Evolutionary conservation across 2,329 filamentous ascomycete genomes (phyloP).

Genomic region (Claviceps lovelessii): DNA sequence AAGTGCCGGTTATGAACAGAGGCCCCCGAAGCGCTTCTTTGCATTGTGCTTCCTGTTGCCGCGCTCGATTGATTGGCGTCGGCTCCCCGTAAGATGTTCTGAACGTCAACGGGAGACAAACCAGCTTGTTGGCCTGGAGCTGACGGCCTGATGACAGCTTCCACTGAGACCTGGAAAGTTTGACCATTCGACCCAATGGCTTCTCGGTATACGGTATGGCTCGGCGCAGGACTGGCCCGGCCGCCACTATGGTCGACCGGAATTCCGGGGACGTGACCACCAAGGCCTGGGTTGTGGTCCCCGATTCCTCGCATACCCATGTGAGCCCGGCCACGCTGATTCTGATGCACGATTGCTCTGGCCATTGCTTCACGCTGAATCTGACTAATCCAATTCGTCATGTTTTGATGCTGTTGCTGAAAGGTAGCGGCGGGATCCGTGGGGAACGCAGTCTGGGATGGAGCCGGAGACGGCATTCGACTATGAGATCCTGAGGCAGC

Average conservation of each 20-base stretch:
- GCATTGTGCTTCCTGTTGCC: conserved; percentile 36
- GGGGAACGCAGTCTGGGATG: conserved; percentile 7
- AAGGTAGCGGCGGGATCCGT: conserved; percentile 18
- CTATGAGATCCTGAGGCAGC: conserved; percentile 15
- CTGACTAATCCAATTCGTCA: conserved; percentile 31
- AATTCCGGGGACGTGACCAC: conserved; percentile 8
- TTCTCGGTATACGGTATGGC: conserved; percentile 20
- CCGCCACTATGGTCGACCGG: conserved; percentile 12
- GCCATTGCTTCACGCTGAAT: conserved; percentile 32
- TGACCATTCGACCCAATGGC: conserved; percentile 19
- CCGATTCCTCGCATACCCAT: conserved; percentile 27
- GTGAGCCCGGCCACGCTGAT: conserved; percentile 27
- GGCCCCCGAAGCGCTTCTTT: conserved; percentile 33
- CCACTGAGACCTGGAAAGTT: conserved; percentile 22
- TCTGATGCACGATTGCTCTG: conserved; percentile 27
- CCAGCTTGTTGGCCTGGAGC: conserved; percentile 12
- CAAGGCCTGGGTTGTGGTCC: conserved; percentile 13
- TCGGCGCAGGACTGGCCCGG: conserved; percentile 11
- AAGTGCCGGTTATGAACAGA: conserved; percentile 24
- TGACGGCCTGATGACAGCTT: conserved; percentile 17
- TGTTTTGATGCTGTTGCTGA: conserved; percentile 27
- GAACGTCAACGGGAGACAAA: conserved; percentile 29
- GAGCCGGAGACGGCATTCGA: conserved; percentile 18
- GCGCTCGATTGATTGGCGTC: conserved; percentile 31
- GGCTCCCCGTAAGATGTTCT: conserved; percentile 30